A percentile compares a stretch with the other conserved stretches of the same genome.
Conservation (phyloP, 2,329 filamentous ascomycete genomes). For the Hypoxylon sp. region DNA sequence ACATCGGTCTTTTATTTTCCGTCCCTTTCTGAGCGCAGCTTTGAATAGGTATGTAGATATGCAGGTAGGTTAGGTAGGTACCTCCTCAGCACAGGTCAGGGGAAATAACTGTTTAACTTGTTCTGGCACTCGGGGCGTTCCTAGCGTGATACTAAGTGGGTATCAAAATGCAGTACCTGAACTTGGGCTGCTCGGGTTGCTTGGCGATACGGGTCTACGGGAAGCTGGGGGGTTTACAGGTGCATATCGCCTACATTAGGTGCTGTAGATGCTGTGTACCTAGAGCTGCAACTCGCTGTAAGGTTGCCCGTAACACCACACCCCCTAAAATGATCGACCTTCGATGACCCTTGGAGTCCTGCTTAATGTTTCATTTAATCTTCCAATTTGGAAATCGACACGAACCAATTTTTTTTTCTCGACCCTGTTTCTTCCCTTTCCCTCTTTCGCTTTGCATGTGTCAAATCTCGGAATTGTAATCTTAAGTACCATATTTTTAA, state of each 20-base stretch:
- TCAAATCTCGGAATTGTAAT: slow-evolving; percentile 39
- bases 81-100: slow-evolving; percentile 17
- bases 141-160: slow-evolving; percentile 10
- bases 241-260: not conserved
- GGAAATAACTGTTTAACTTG: slow-evolving; percentile 23
- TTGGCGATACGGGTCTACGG: not conserved
- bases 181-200: not conserved
- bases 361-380: slow-evolving; percentile 40
- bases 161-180: not conserved
- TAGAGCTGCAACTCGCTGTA: not conserved
- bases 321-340: slow-evolving; percentile 32
- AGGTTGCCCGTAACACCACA: not conserved
- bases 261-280: not conserved
- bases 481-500: slow-evolving; percentile 30
- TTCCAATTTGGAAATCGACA: slow-evolving; percentile 39
- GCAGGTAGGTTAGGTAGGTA: too few relatives aligned
- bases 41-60: too few relatives aligned
- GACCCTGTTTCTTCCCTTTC: slow-evolving; percentile 14
- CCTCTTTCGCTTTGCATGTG: slow-evolving; percentile 25
- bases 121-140: slow-evolving; percentile 12
- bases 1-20: slow-evolving; percentile 17
- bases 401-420: slow-evolving; percentile 25
- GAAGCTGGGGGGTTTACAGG: not conserved
- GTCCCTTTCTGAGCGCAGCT: slow-evolving; percentile 19
- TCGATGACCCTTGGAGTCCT: slow-evolving; percentile 29